Evolutionary conservation across 2,329 filamentous ascomycete genomes (phyloP).

Genomic region (Fusarium sp.): DNA sequence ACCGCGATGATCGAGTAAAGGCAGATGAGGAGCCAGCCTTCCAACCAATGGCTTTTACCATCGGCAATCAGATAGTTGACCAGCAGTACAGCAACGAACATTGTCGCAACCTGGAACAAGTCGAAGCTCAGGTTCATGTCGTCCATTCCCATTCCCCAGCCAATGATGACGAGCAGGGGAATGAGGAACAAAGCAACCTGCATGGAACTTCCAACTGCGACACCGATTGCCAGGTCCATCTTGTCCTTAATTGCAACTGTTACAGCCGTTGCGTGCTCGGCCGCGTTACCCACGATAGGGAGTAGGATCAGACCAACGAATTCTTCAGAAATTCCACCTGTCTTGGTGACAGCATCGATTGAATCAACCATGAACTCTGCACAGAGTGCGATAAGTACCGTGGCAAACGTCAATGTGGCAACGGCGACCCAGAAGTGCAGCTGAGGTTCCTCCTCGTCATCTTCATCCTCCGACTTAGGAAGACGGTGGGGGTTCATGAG

Average conservation of each 20-base stretch:
- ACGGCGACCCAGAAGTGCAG: conserved; percentile 80
- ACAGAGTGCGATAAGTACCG: conserved; percentile 83
- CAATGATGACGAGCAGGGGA: conserved; percentile 80
- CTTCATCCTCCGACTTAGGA: conserved; percentile 62
- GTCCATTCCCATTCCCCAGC: conserved; percentile 78
- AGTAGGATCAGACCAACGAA: conserved; percentile 85
- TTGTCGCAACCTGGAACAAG: conserved; percentile 86
- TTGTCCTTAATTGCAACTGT: conserved; percentile 86
- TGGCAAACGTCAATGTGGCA: conserved; percentile 77
- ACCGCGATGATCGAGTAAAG: conserved; percentile 84
- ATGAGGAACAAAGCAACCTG: conserved; percentile 85
- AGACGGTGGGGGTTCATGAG: conserved; percentile 56
- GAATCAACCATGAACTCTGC: conserved; percentile 83
- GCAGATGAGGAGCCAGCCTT: conserved; percentile 80
- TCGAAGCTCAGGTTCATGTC: conserved; percentile 88
- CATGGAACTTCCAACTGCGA: conserved; percentile 83
- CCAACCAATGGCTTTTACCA: conserved; percentile 85
- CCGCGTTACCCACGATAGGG: conserved; percentile 86
- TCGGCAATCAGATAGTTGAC: conserved; percentile 90
- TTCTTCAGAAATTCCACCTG: conserved; percentile 73
- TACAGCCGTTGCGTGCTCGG: conserved; percentile 84
- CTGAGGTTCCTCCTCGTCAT: conserved; percentile 76
- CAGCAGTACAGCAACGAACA: conserved; percentile 86
- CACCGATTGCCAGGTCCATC: conserved; percentile 85
- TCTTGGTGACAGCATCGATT: conserved; percentile 75